These are phyloP conservation scores for Phaeophleospora eucalypticola DNA, from an alignment of 2,329 filamentous ascomycete species.

Conservation along the genomic window DNA sequence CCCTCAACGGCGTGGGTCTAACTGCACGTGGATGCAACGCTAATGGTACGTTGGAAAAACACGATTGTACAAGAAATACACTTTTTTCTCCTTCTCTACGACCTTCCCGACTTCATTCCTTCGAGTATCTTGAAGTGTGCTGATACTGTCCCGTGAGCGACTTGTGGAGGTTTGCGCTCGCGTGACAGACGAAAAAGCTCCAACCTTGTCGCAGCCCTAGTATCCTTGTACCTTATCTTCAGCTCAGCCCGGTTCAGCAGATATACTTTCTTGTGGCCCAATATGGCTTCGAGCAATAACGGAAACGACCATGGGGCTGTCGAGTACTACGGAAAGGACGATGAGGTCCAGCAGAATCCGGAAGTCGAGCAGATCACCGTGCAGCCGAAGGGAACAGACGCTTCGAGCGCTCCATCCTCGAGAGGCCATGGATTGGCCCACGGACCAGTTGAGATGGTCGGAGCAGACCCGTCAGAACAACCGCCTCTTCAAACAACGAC, in stretches of 20 bases:
- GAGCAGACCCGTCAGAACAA: conserved; percentile 22
- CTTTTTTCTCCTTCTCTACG: background rate
- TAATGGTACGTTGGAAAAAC: too few relatives aligned
- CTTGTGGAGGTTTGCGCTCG: conserved; percentile 58
- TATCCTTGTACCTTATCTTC: too few relatives aligned
- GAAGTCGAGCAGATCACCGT: conserved; percentile 29
- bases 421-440: conserved; percentile 21
- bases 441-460: conserved; percentile 36
- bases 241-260: background rate
- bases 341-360: background rate
- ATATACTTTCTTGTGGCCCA: background rate
- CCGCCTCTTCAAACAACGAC: conserved; percentile 36
- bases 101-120: background rate
- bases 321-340: background rate
- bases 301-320: background rate
- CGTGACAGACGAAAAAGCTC: conserved; percentile 46
- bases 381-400: conserved; percentile 28
- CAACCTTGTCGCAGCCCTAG: too few relatives aligned
- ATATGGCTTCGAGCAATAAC: background rate
- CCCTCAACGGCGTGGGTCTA: background rate
- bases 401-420: conserved; percentile 20
- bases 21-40: too few relatives aligned
- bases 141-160: conserved; percentile 51
- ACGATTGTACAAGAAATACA: too few relatives aligned
- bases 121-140: too few relatives aligned